Evolutionary conservation across 1,284 basidiomycete genomes (phyloP).

Genomic region (Phellinidium pouzarii): DNA sequence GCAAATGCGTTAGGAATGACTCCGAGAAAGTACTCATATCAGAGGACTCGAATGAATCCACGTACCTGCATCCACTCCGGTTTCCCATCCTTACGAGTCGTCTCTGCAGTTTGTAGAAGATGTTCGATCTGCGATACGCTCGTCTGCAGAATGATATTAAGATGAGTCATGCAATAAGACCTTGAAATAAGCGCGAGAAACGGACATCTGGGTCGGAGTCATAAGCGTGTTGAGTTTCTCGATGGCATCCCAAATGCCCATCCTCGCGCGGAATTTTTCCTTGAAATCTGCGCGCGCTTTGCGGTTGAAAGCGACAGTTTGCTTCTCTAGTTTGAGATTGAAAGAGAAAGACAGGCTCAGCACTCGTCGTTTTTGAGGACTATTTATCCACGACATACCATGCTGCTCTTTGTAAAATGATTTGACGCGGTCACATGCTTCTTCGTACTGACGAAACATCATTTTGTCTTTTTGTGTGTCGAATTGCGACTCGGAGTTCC

Average conservation of each 20-base stretch:
- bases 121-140: constrained; percentile 84
- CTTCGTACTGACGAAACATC: constrained; percentile 64
- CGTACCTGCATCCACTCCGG: constrained; percentile 82
- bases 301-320: constrained; percentile 82
- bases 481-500: constrained; percentile 59
- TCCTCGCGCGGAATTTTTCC: constrained; percentile 54
- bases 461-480: constrained; percentile 75
- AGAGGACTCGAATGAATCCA: constrained; percentile 29
- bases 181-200: constrained; percentile 18
- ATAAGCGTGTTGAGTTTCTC: constrained; percentile 83
- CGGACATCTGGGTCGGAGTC: constrained; percentile 82
- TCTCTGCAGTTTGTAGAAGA: constrained; percentile 86
- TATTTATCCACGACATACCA: constrained; percentile 35
- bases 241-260: constrained; percentile 86
- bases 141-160: constrained; percentile 39
- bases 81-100: constrained; percentile 83
- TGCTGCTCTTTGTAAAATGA: constrained; percentile 86
- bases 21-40: constrained; percentile 34
- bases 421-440: constrained; percentile 84
- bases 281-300: constrained; percentile 70
- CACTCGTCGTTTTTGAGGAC: background rate
- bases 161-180: constrained; percentile 7
- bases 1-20: constrained; percentile 31
- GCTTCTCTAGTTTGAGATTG: constrained; percentile 53
- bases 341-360: background rate